phyloP scores from a whole-genome alignment of 108 stramenopile genomes.

The Cyclotella distinguenda region DNA sequence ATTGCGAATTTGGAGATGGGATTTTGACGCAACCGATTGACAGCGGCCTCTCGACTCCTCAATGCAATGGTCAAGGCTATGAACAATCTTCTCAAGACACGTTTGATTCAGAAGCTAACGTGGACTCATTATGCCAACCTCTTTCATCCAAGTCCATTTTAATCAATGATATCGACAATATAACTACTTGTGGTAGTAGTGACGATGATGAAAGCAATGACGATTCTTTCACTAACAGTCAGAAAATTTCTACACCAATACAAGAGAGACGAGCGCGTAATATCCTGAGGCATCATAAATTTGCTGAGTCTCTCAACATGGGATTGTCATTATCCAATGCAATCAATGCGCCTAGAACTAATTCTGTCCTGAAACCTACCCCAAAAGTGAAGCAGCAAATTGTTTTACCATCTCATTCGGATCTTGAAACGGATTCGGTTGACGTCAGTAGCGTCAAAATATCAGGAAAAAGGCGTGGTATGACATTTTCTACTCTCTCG shows the following conservation, averaged over 20 bases:
- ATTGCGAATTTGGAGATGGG: no score
- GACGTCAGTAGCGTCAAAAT: background rate
- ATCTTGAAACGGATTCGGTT: background rate
- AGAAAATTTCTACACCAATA: constrained; percentile 13
- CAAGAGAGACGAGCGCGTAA: constrained; percentile 11
- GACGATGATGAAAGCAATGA: background rate
- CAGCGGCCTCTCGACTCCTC: no score
- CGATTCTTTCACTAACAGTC: constrained; percentile 8
- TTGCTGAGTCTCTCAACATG: constrained; percentile 11
- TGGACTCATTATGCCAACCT: background rate
- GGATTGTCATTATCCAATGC: background rate
- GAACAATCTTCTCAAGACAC: no score
- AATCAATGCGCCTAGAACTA: background rate
- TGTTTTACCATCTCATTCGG: background rate
- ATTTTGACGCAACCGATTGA: no score
- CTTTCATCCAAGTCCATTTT: background rate
- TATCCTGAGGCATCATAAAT: constrained; percentile 14
- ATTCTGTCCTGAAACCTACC: background rate
- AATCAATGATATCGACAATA: background rate
- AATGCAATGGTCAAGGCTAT: no score
- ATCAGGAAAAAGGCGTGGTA: constrained; percentile 7
- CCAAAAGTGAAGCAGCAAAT: background rate
- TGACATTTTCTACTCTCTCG: constrained; percentile 15
- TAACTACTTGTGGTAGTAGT: constrained; percentile 7
- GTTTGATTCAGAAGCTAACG: no score